These are phyloP conservation scores for Pythium aphanidermatum DNA, from an alignment of 352 stramenopile genomes.

Conservation along the genomic window DNA sequence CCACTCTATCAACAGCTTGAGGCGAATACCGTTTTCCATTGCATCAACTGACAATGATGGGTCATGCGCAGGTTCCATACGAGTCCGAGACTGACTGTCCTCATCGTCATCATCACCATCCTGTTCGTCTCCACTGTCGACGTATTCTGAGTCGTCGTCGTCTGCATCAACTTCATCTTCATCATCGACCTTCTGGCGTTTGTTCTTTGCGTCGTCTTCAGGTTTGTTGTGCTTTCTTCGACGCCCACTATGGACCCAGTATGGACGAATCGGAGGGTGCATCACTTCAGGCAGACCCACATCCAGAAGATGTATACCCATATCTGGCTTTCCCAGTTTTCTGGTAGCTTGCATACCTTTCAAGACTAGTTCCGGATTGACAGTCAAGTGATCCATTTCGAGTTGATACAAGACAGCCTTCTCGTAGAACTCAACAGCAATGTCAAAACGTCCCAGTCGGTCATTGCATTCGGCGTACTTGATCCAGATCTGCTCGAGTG, in stretches of 20 bases:
- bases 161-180: constrained; percentile 9
- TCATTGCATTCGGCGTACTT: constrained; percentile 76
- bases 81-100: constrained; percentile 34
- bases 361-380: constrained; percentile 60
- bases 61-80: constrained; percentile 61
- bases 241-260: constrained; percentile 61
- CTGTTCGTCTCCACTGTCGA: constrained; percentile 32
- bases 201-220: constrained; percentile 14
- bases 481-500: constrained; percentile 75
- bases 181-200: constrained; percentile 11
- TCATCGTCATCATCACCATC: constrained; percentile 59
- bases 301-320: constrained; percentile 53
- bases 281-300: constrained; percentile 59
- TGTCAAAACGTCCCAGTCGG: constrained; percentile 46
- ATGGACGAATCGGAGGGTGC: constrained; percentile 69
- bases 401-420: constrained; percentile 55
- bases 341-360: constrained; percentile 61
- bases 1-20: constrained; percentile 78
- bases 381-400: constrained; percentile 33
- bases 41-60: constrained; percentile 73
- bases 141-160: constrained; percentile 27
- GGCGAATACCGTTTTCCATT: constrained; percentile 79
- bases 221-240: constrained; percentile 12
- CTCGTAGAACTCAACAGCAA: constrained; percentile 78
- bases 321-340: constrained; percentile 38